Base-by-base conservation (phyloP, 306 rosid species). In the Dryas alaskensis region DNA sequence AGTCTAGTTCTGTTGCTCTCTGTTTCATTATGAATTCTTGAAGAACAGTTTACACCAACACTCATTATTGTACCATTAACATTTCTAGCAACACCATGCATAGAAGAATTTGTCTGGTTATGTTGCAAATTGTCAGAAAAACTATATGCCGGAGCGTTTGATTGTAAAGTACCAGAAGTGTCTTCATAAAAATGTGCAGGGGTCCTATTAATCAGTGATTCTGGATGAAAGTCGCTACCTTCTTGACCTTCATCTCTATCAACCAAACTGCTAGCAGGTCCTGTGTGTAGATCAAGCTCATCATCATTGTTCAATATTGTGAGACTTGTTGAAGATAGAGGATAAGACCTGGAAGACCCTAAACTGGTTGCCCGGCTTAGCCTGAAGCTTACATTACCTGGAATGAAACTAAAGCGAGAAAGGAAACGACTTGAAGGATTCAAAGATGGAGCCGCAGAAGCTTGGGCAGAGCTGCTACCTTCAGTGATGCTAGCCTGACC, bases 281-380 rank as follows among this genome's bases (percentile, higher is more conserved):
- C 76, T 11, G 78, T 65, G 46, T 74, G 90, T 53, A 84, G 76
- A 80, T 75, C 86, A 74, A 78, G 80, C 51, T 82, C 93, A 25
- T 87, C 92, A 73, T 88, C 97, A 73, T 79, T 74, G 80, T 92
- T 87, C 75, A 87, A 73, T 10, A 86, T 68, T 13, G 93, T 61
- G 77, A 84, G 76, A 83, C 75, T 75, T 55, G 82, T 78, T 3
- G 97, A 79, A 81, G 98, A 84, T 77, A 77, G 74, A 17, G 98
- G 93, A 68, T 76, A 82, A 72, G 95, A 87, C 76, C 85, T 87
- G 39, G 97, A 88, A 50, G 98, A 95, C 68, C 98, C 96, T 80
- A 92, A 84, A 77, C 98, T 92, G 64, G 86, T 81, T 54, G 99
- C 89, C 83, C 99, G 87, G 81, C 93, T 92, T 46, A 95, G 85